phyloP scores from a whole-genome alignment of 768 basidiomycete genomes.

The Termitomyces sp. region DNA sequence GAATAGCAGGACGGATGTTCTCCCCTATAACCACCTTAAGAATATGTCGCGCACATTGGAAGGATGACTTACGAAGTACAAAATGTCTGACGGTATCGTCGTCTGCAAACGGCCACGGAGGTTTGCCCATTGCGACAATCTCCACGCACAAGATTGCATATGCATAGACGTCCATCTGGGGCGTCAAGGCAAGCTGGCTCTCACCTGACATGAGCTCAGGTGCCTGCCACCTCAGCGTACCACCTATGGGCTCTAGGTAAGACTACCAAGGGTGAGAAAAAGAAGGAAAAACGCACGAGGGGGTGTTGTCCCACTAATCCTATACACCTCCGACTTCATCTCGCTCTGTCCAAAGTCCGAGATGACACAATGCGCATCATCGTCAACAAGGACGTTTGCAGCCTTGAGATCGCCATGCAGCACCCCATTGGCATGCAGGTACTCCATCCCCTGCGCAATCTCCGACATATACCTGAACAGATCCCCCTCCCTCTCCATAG shows the following conservation, averaged over 20 bases:
- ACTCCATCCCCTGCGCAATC: slow-evolving; percentile 77
- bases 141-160: slow-evolving; percentile 65
- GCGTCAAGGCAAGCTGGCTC: slow-evolving; percentile 33
- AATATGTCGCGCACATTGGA: not conserved
- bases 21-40: slow-evolving; percentile 31
- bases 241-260: slow-evolving; percentile 42
- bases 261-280: not conserved
- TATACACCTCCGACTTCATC: slow-evolving; percentile 67
- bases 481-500: slow-evolving; percentile 25
- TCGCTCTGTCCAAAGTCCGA: slow-evolving; percentile 83
- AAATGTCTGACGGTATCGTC: too few species aligned
- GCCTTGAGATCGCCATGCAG: slow-evolving; percentile 78
- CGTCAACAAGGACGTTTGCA: slow-evolving; percentile 73
- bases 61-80: slow-evolving; percentile 34
- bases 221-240: slow-evolving; percentile 65
- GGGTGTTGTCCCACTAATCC: slow-evolving; percentile 45
- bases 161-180: slow-evolving; percentile 61
- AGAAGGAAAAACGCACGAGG: slow-evolving; percentile 39
- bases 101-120: too few species aligned
- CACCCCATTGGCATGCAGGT: slow-evolving; percentile 63
- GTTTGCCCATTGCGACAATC: too few species aligned
- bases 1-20: slow-evolving; percentile 46
- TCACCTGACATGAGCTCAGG: slow-evolving; percentile 60
- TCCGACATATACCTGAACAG: slow-evolving; percentile 62
- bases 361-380: slow-evolving; percentile 61